These are phyloP conservation scores for Aspergillus sp. DNA, from an alignment of 2,329 filamentous ascomycete species.

Conservation along the genomic window DNA sequence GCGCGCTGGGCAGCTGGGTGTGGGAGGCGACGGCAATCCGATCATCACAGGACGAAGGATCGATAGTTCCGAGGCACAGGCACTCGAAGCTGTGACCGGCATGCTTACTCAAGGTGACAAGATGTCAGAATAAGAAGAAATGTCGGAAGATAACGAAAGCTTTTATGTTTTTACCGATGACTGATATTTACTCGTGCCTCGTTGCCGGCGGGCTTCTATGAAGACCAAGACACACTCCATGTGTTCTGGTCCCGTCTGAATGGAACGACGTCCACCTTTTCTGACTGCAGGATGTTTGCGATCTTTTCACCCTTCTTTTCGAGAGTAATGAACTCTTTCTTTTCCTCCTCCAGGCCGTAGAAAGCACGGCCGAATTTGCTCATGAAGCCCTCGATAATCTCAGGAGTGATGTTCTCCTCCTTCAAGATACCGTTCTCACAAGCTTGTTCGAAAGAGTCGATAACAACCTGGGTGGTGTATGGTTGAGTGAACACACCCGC, in stretches of 20 bases:
- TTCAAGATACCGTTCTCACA: slow-evolving; percentile 49
- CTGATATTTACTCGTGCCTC: too few relatives aligned
- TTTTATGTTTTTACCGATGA: too few relatives aligned
- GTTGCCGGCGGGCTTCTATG: slow-evolving; percentile 1
- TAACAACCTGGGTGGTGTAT: slow-evolving; percentile 53
- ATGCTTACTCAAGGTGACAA: slow-evolving; percentile 28
- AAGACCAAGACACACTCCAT: slow-evolving; percentile 30
- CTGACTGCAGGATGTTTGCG: slow-evolving; percentile 49
- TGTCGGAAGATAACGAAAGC: too few relatives aligned
- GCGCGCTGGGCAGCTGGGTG: slow-evolving; percentile 36
- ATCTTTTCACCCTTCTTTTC: slow-evolving; percentile 54
- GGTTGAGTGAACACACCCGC: slow-evolving; percentile 62
- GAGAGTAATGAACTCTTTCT: slow-evolving; percentile 51
- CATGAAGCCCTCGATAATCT: slow-evolving; percentile 55
- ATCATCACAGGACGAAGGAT: slow-evolving; percentile 36
- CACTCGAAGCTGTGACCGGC: slow-evolving; percentile 34
- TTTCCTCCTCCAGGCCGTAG: slow-evolving; percentile 49
- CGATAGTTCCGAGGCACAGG: slow-evolving; percentile 35
- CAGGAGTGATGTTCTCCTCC: slow-evolving; percentile 50
- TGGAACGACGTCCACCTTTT: slow-evolving; percentile 60
- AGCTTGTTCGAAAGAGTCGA: slow-evolving; percentile 55
- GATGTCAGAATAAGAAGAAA: slow-evolving; percentile 1
- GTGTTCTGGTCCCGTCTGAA: slow-evolving; percentile 59
- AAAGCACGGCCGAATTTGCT: slow-evolving; percentile 54
- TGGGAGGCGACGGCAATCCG: slow-evolving; percentile 27